These are phyloP conservation scores for Phaeolepiota aurea DNA, from an alignment of 768 basidiomycete genomes.

Conservation along the genomic window DNA sequence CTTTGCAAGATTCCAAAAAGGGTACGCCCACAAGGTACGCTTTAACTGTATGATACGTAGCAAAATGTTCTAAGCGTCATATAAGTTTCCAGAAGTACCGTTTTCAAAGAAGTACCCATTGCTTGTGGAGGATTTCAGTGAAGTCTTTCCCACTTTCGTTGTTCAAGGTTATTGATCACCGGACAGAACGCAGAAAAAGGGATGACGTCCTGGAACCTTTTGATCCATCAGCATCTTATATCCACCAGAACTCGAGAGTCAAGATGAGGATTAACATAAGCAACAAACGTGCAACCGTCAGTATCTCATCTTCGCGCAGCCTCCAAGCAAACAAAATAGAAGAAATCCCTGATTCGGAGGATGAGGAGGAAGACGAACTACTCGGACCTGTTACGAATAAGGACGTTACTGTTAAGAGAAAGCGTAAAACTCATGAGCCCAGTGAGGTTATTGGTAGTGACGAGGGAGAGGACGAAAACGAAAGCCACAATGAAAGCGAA, in stretches of 20 bases:
- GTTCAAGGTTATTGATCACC: constrained; percentile 2
- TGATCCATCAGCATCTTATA: constrained; percentile 48
- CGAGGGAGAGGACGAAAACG: constrained; percentile 9
- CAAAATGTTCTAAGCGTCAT: constrained; percentile 9
- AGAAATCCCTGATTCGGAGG: constrained; percentile 23
- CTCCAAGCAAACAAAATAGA: constrained; percentile 16
- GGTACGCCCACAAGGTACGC: constrained; percentile 51
- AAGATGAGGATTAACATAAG: constrained; percentile 25
- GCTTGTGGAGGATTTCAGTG: constrained; percentile 51
- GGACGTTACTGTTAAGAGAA: no score
- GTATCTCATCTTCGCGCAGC: constrained; percentile 17
- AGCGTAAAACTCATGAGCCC: no score
- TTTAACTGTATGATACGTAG: constrained; percentile 5
- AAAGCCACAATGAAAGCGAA: constrained; percentile 19
- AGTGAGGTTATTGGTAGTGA: constrained; percentile 6
- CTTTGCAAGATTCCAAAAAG: constrained; percentile 51
- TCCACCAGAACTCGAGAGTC: constrained; percentile 55
- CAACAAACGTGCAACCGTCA: constrained; percentile 13
- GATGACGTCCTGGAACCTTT: constrained; percentile 39
- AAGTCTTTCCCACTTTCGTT: constrained; percentile 14
- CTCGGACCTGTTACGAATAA: background rate
- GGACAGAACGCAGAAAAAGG: constrained; percentile 37
- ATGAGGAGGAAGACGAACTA: constrained; percentile 16
- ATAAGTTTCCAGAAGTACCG: constrained; percentile 35
- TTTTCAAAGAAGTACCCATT: constrained; percentile 31